Conservation (phyloP, 768 basidiomycete genomes). For the Pleurotus pulmonarius region DNA sequence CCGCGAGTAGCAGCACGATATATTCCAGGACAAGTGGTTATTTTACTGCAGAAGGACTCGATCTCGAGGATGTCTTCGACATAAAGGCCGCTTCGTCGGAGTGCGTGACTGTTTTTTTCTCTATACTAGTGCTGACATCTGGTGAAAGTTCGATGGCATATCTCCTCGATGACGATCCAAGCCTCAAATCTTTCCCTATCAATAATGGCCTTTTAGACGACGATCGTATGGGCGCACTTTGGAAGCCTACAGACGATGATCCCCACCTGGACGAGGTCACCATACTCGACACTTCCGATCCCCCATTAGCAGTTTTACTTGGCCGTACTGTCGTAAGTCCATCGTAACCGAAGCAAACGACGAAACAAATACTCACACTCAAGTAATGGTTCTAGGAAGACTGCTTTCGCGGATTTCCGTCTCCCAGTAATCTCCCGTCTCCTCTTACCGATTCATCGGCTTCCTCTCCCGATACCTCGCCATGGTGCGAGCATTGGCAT, state of each 20-base stretch:
- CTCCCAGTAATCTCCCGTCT: constrained; percentile 1
- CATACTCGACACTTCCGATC: background rate
- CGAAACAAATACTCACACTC: background rate
- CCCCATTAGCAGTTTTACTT: background rate
- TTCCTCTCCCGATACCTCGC: constrained; percentile 1
- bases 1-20: background rate
- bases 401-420: constrained; percentile 6
- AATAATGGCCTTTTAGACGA: constrained; percentile 7
- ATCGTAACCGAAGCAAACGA: too few species aligned
- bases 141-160: background rate
- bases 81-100: constrained; percentile 6
- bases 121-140: too few species aligned
- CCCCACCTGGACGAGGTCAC: background rate
- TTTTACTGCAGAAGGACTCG: background rate
- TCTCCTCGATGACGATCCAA: constrained; percentile 3
- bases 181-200: constrained; percentile 1
- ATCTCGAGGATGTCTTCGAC: constrained; percentile 3
- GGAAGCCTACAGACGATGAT: background rate
- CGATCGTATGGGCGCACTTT: constrained; percentile 2
- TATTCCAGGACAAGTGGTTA: background rate
- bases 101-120: background rate
- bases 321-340: background rate
- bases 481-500: constrained; percentile 7
- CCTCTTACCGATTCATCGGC: background rate
- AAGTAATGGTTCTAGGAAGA: background rate